phyloP scores from a whole-genome alignment of 257 asterid species.

The Ilex asprella region DNA sequence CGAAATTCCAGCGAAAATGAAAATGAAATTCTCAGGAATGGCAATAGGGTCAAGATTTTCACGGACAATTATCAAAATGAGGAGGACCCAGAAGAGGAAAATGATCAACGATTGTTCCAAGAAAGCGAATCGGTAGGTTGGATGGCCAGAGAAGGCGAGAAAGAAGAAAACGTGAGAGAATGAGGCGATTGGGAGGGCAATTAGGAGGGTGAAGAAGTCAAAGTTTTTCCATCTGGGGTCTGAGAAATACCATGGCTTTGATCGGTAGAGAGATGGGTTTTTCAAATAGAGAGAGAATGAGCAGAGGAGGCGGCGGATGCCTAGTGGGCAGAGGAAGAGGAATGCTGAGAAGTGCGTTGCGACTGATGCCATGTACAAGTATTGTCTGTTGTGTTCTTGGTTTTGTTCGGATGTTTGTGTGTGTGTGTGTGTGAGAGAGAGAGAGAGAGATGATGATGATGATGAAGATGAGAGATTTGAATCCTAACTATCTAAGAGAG shows the following conservation, averaged over 20 bases:
- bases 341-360: conserved; percentile 71
- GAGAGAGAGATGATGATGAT: no score
- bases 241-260: conserved; percentile 66
- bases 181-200: conserved; percentile 59
- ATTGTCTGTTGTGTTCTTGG: no score
- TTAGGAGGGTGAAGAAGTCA: conserved; percentile 52
- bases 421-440: no score
- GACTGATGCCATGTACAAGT: conserved; percentile 44
- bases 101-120: conserved; percentile 54
- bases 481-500: no score
- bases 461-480: no score
- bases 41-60: conserved; percentile 10
- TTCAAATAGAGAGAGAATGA: conserved; percentile 52
- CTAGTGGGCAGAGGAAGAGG: conserved; percentile 54
- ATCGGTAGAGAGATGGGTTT: conserved; percentile 60
- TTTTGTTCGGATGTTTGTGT: no score
- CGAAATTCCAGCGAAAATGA: conserved; percentile 44
- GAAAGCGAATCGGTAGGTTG: conserved; percentile 60
- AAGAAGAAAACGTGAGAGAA: conserved; percentile 49
- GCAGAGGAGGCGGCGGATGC: conserved; percentile 55
- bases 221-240: conserved; percentile 66
- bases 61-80: conserved; percentile 29
- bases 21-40: conserved; percentile 50
- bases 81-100: conserved; percentile 58
- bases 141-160: conserved; percentile 44